phyloP scores from a whole-genome alignment of 1,284 basidiomycete genomes.

The Moniliella sp. region DNA sequence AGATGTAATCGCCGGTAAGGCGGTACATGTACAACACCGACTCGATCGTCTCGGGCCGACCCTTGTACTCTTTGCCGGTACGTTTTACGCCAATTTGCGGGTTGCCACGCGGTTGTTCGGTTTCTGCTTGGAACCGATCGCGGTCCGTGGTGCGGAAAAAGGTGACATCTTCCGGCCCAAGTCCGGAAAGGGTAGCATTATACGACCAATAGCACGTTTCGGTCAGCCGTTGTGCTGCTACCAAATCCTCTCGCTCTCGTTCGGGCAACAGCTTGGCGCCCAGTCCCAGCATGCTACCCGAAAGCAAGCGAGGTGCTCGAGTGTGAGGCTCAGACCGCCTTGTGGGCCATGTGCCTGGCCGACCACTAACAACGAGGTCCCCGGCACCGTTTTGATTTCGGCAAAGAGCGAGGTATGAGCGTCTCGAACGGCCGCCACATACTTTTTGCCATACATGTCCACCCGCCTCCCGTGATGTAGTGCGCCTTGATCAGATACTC shows the following conservation, averaged over 20 bases:
- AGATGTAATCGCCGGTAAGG: constrained; percentile 40
- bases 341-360: constrained; percentile 5
- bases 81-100: constrained; percentile 24
- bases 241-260: constrained; percentile 36
- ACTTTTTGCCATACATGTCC: constrained; percentile 38
- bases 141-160: constrained; percentile 16
- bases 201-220: constrained; percentile 40
- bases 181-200: constrained; percentile 27
- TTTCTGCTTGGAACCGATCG: constrained; percentile 10
- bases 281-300: constrained; percentile 42
- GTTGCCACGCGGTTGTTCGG: constrained; percentile 7
- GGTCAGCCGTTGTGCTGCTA: constrained; percentile 35
- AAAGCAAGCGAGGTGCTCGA: constrained; percentile 39
- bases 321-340: constrained; percentile 6
- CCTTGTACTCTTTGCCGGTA: constrained; percentile 13
- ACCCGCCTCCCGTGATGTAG: constrained; percentile 37
- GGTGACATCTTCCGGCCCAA: constrained; percentile 25
- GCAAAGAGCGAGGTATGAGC: constrained; percentile 35
- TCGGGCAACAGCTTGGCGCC: constrained; percentile 37
- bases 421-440: constrained; percentile 36
- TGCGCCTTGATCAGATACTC: constrained; percentile 42
- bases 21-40: constrained; percentile 41
- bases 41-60: constrained; percentile 42
- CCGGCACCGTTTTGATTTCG: constrained; percentile 36
- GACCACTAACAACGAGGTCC: constrained; percentile 31